These are phyloP conservation scores for Russula earlei DNA, from an alignment of 768 basidiomycete genomes.

Conservation along the genomic window DNA sequence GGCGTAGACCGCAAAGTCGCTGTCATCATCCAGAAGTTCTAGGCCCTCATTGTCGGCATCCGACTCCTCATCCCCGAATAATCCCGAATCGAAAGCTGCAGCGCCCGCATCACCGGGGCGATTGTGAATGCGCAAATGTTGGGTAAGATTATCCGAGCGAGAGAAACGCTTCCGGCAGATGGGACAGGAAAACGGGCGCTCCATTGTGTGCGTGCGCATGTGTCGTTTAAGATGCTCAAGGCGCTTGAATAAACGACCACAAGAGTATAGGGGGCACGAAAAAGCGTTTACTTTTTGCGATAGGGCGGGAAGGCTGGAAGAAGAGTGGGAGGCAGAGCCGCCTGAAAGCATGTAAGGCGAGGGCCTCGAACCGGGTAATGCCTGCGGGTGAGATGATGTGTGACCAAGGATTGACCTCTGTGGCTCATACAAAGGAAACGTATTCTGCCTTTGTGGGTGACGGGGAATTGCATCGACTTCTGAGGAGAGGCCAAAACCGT, in stretches of 20 bases:
- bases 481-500: background rate
- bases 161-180: slow-evolving; percentile 77
- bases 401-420: slow-evolving; percentile 1
- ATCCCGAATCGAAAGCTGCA: background rate
- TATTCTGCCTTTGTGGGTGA: slow-evolving; percentile 15
- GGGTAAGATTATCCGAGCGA: slow-evolving; percentile 79
- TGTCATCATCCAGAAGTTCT: slow-evolving; percentile 29
- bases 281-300: slow-evolving; percentile 44
- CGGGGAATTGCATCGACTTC: slow-evolving; percentile 5
- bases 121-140: slow-evolving; percentile 78
- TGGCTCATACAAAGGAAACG: slow-evolving; percentile 16
- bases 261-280: slow-evolving; percentile 77
- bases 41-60: slow-evolving; percentile 28
- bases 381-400: background rate
- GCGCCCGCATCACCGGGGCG: slow-evolving; percentile 29
- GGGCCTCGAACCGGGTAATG: slow-evolving; percentile 16
- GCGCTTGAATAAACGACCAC: slow-evolving; percentile 80
- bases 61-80: slow-evolving; percentile 23
- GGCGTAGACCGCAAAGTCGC: slow-evolving; percentile 14
- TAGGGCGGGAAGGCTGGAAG: slow-evolving; percentile 14
- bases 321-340: slow-evolving; percentile 16
- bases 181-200: slow-evolving; percentile 70
- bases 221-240: slow-evolving; percentile 89
- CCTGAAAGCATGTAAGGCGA: slow-evolving; percentile 21
- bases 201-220: slow-evolving; percentile 82